Percentiles rank a stretch among this genome's conserved stretches.
phyloP scores from a whole-genome alignment of 139 green algal species.

The Chlorella sp. region DNA sequence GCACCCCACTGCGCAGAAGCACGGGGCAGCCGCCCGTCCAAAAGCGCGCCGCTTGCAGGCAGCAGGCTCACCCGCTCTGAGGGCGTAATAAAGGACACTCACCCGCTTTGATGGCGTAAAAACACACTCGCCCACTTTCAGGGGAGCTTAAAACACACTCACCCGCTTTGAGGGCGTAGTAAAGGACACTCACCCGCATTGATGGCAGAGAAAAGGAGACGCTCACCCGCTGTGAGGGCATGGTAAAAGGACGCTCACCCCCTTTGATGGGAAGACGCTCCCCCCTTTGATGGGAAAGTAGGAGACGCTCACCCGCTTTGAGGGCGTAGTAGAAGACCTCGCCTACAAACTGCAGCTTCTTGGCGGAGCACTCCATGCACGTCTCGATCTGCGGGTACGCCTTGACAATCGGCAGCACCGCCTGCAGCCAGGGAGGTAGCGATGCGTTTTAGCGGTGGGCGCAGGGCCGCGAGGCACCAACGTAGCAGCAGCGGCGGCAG shows the following conservation, averaged over 20 bases:
- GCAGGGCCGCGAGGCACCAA: background rate
- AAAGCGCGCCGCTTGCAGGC: no score
- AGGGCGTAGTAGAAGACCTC: constrained; percentile 56
- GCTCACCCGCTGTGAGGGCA: constrained; percentile 7
- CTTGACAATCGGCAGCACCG: constrained; percentile 66
- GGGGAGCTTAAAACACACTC: background rate
- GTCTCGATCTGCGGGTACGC: constrained; percentile 80
- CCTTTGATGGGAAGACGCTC: no score
- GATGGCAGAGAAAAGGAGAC: no score
- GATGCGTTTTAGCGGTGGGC: no score
- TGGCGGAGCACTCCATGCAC: constrained; percentile 88
- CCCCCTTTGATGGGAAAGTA: background rate
- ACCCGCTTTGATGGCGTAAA: constrained; percentile 19
- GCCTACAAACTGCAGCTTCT: constrained; percentile 67
- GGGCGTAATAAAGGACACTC: background rate
- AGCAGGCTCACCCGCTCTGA: no score
- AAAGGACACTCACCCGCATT: background rate
- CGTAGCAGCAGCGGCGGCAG: no score
- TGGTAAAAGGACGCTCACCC: no score
- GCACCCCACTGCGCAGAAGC: no score
- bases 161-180: constrained; percentile 4
- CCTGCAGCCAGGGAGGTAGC: background rate
- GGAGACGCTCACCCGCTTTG: background rate
- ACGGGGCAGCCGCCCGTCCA: no score
- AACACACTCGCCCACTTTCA: no score